A percentile compares a stretch with the other conserved stretches of the same genome.
Conservation (phyloP, 148 eudicot genomes). For the Nyssa sinensis region DNA sequence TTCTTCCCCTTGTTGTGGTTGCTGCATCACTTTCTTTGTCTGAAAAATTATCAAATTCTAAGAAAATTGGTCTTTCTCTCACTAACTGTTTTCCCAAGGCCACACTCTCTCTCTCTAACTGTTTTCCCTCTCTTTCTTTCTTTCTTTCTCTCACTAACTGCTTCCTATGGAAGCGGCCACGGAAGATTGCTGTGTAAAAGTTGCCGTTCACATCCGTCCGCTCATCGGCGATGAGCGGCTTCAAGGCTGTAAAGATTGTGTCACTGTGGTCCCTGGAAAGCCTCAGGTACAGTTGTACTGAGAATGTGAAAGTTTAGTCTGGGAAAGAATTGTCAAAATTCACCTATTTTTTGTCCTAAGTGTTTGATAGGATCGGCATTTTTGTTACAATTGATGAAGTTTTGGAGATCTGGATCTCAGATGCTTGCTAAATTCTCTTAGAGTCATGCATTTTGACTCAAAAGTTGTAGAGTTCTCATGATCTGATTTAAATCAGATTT, state of each 20-base stretch:
- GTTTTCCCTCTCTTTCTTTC: background rate
- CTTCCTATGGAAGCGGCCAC: constrained; percentile 43
- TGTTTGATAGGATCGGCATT: background rate
- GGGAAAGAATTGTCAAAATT: too few relatives aligned
- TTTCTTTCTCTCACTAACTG: background rate
- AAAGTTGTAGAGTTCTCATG: background rate
- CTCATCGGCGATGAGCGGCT: constrained; percentile 86
- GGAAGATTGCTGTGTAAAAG: constrained; percentile 91
- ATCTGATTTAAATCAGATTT: background rate
- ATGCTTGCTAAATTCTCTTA: too few relatives aligned
- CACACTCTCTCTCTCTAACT: constrained; percentile 3
- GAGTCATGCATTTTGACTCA: constrained; percentile 17
- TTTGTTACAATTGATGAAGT: background rate
- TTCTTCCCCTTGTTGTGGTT: constrained; percentile 20
- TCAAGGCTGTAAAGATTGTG: constrained; percentile 94
- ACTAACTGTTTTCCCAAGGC: too few relatives aligned
- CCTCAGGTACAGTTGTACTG: constrained; percentile 89
- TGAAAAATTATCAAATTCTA: constrained; percentile 17
- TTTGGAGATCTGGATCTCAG: constrained; percentile 26
- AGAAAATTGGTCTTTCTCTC: constrained; percentile 4
- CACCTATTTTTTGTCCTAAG: background rate
- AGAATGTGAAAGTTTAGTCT: too few relatives aligned
- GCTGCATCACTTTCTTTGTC: constrained; percentile 39
- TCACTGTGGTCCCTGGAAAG: constrained; percentile 63
- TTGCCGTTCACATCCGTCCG: constrained; percentile 88